Base-by-base conservation (phyloP, 176 grass and related monocot genomes). In the Pontederia paniculata region DNA sequence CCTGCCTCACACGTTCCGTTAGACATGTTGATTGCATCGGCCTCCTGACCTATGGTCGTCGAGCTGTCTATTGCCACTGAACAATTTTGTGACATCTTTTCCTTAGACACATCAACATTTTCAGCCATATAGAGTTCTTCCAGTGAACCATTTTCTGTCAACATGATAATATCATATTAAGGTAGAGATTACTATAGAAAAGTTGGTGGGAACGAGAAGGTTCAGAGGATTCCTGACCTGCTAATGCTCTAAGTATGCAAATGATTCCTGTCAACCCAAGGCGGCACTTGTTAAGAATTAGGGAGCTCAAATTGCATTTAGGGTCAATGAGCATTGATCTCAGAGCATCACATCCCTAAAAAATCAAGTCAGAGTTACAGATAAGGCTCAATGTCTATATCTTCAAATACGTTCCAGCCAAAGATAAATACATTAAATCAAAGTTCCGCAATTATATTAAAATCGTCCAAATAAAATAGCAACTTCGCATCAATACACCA, bases 71-170 rank as follows among this genome's bases (percentile, higher is more conserved):
- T 75, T 20, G 58, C 74, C 17, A 62, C 71, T 48, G 69, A 55
- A 9, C 60, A 63, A 15, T 60, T 63, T 25, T 60, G 58, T 59
- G 58, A 48, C 66, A 67, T 48, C 68, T 70, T 80, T 71, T 78
- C 68, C 1, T 65, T 41, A 44, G 31, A 42, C 6, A 49, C 23
- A 54, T 76, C 78, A 41, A 48, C 22, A 19, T 90, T 98, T 77
- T 84, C 83, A 48, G 86, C 80, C 22, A 98, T 1, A 20, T 56
- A 57, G 45, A 98, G 66, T 54, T 90, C 86, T 77, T 98, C 86
- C 66, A 91, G 58, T 44, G 79, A 82, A 17, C 79, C 69, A 79
- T 88, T 98, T 54, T 66, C 86, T 98, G 60, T 11, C 10, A 43
- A 53, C 9, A 45, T 17, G 18, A 52, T 21, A n/a, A 28, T 8